Percentiles rank a stretch among this genome's conserved stretches.
Conservation (phyloP, 192 early-diverging fungal species). For the Coemansia sp. region DNA sequence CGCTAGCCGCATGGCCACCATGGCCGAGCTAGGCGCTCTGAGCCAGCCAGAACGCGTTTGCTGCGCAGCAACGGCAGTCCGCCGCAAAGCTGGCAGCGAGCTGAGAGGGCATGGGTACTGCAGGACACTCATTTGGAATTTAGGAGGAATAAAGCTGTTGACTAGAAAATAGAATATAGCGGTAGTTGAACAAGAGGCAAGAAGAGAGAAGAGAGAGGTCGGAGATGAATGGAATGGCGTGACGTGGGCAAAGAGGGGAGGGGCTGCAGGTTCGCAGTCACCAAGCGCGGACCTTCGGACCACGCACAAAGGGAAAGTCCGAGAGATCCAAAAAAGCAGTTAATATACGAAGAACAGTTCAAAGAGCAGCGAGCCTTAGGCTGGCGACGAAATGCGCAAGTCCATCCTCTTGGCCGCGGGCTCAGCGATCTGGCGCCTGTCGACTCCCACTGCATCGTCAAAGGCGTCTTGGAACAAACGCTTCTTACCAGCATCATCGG, state of each 20-base stretch:
- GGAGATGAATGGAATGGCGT: constrained; percentile 1
- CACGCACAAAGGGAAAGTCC: constrained; percentile 1
- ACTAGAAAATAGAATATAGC: no score
- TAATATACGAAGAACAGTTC: not conserved
- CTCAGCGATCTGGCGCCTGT: not conserved
- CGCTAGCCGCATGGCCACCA: not conserved
- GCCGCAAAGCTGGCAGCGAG: not conserved
- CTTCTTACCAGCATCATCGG: constrained; percentile 15
- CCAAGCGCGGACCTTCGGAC: constrained; percentile 4
- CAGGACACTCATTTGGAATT: not conserved
- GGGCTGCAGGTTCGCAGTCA: not conserved
- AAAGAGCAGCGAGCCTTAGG: constrained; percentile 5
- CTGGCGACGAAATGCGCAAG: constrained; percentile 52
- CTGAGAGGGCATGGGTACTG: not conserved
- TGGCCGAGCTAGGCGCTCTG: not conserved
- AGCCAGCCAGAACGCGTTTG: not conserved
- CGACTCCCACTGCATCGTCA: constrained; percentile 20
- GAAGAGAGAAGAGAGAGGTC: not conserved
- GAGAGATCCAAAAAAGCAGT: not conserved
- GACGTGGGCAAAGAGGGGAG: not conserved
- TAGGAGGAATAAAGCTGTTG: not conserved
- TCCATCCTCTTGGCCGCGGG: constrained; percentile 33
- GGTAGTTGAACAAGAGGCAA: not conserved
- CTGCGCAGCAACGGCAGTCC: constrained; percentile 1
- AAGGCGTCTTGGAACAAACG: constrained; percentile 28